Evolutionary conservation across 345 rosid species (phyloP).

Genomic region (Corymbia maculata): DNA sequence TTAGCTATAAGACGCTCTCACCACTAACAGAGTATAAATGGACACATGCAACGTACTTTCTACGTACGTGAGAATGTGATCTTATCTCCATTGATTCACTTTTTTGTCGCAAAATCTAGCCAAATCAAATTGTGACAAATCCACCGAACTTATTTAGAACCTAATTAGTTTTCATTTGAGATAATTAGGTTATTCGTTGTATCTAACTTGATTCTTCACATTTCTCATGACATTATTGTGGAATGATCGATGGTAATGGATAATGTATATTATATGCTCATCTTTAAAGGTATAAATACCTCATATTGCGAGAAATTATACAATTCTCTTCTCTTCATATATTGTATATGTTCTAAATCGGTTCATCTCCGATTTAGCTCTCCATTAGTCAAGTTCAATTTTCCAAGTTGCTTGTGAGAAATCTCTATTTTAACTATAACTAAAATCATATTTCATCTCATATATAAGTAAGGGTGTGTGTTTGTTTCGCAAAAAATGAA

Average conservation of each 20-base stretch:
- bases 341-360: neutral
- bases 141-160: neutral
- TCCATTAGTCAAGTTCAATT: neutral
- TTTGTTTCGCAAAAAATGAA: too few relatives aligned
- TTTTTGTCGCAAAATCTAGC: neutral
- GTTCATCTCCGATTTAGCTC: neutral
- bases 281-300: neutral
- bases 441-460: too few relatives aligned
- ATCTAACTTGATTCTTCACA: too few relatives aligned
- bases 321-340: neutral
- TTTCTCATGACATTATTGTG: neutral
- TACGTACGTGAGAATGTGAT: neutral
- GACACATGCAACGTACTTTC: neutral
- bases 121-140: neutral
- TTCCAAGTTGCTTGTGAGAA: neutral
- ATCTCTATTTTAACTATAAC: neutral
- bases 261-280: too few relatives aligned
- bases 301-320: neutral
- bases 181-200: neutral
- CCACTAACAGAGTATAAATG: too few relatives aligned
- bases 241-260: neutral
- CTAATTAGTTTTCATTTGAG: rapidly evolving
- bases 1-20: neutral
- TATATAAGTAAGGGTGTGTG: too few relatives aligned
- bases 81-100: neutral